These are phyloP conservation scores for Stemphylium beticola DNA, from an alignment of 2,329 filamentous ascomycete genomes.

Conservation along the genomic window DNA sequence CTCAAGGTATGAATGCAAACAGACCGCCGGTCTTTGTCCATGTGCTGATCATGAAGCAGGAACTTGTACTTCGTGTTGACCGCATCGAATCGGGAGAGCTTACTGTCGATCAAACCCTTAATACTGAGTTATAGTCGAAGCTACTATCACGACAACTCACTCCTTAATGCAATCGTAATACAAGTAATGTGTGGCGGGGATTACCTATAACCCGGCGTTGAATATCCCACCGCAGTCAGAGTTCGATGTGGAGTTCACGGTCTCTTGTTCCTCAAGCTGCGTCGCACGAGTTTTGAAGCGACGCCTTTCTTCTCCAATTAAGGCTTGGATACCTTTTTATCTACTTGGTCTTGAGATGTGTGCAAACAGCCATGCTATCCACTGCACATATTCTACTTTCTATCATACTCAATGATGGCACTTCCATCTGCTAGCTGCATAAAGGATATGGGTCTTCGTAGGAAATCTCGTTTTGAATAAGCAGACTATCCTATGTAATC, in stretches of 20 bases:
- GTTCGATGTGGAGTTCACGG: background rate
- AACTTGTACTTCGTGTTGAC: constrained; percentile 51
- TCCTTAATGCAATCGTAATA: background rate
- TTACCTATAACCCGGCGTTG: constrained; percentile 27
- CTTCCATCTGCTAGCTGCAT: background rate
- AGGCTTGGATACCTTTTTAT: constrained; percentile 15
- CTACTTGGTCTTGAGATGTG: constrained; percentile 4
- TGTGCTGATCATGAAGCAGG: constrained; percentile 34
- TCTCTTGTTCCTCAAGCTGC: background rate
- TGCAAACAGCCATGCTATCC: constrained; percentile 4
- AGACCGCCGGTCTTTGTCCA: background rate
- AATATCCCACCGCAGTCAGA: background rate
- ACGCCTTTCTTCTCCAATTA: background rate
- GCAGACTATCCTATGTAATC: background rate
- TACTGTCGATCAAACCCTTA: constrained; percentile 41
- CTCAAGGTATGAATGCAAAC: constrained; percentile 64
- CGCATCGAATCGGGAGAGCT: constrained; percentile 50
- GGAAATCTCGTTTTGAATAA: background rate
- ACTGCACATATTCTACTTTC: constrained; percentile 19
- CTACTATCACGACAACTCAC: background rate
- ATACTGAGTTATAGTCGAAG: constrained; percentile 36
- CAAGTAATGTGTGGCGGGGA: background rate
- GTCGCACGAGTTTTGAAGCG: background rate
- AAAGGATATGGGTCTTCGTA: background rate
- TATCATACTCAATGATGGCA: constrained; percentile 18